Evolutionary conservation across 345 rosid genomes (phyloP).

Genomic region (Excoecaria agallocha): DNA sequence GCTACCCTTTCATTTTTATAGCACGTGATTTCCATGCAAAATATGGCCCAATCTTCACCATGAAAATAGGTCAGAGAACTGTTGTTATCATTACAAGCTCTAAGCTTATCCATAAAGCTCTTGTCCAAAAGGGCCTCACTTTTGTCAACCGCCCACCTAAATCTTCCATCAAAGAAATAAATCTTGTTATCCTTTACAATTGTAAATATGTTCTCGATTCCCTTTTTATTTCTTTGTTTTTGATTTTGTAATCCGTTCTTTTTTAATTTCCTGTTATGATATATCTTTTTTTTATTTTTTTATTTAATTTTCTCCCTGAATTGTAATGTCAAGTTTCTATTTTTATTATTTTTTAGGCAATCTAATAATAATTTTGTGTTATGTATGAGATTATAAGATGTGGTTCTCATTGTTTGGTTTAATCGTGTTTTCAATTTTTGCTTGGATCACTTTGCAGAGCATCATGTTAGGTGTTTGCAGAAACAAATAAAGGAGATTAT

Average conservation of each 20-base stretch:
- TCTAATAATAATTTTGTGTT: not conserved
- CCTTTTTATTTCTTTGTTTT: not conserved
- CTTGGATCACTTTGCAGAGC: not conserved
- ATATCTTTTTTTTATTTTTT: not conserved
- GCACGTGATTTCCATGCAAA: slow-evolving; percentile 29
- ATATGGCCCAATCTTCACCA: slow-evolving; percentile 35
- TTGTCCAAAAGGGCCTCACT: slow-evolving; percentile 23
- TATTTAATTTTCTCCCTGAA: not conserved
- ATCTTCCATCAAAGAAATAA: slow-evolving; percentile 28
- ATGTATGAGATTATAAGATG: not conserved
- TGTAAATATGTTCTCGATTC: not conserved
- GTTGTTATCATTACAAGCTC: slow-evolving; percentile 28
- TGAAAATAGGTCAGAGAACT: slow-evolving; percentile 37
- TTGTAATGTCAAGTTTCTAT: not conserved
- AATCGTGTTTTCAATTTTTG: not conserved
- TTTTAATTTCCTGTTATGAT: not conserved
- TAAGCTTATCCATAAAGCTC: slow-evolving; percentile 30
- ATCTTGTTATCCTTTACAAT: no score
- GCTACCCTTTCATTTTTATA: slow-evolving; percentile 24
- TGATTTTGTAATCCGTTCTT: not conserved
- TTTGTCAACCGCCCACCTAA: slow-evolving; percentile 29
- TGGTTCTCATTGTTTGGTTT: not conserved
- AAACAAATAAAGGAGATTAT: no score
- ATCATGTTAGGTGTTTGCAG: not conserved
- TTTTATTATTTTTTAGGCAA: not conserved